Evolutionary conservation across 1,284 basidiomycete genomes (phyloP).

Genomic region (Boletus albobrunnescens): DNA sequence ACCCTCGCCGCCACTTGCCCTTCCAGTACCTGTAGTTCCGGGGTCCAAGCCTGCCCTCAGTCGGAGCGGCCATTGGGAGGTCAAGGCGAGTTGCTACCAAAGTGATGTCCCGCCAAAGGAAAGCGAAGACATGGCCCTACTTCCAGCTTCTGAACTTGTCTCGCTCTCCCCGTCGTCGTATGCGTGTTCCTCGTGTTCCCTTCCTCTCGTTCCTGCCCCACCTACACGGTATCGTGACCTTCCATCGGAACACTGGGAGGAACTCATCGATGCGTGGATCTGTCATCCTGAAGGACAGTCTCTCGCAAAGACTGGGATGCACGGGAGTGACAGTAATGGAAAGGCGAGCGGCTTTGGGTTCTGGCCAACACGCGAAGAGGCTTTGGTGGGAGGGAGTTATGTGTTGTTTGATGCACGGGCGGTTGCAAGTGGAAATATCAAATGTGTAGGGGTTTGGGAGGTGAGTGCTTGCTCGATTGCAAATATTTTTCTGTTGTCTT

Average conservation of each 20-base stretch:
- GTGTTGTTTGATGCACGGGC: conserved; percentile 67
- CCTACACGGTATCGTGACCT: conserved; percentile 70
- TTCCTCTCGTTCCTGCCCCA: conserved; percentile 60
- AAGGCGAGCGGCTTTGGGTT: conserved; percentile 47
- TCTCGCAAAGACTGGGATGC: conserved; percentile 57
- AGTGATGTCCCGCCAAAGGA: conserved; percentile 22
- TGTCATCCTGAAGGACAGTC: conserved; percentile 85
- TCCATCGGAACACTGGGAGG: conserved; percentile 94
- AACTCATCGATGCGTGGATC: conserved; percentile 97
- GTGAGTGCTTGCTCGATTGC: conserved; percentile 44
- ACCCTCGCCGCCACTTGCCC: conserved; percentile 54
- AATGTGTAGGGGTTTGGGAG: conserved; percentile 43
- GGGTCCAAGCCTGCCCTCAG: conserved; percentile 59
- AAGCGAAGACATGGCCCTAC: conserved; percentile 36
- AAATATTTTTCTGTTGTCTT: conserved; percentile 11
- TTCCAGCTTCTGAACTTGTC: conserved; percentile 66
- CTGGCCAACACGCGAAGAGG: conserved; percentile 70
- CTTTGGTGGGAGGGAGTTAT: conserved; percentile 83
- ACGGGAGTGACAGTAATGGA: conserved; percentile 15
- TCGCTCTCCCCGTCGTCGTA: conserved; percentile 55
- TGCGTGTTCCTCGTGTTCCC: conserved; percentile 70
- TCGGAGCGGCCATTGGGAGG: conserved; percentile 60
- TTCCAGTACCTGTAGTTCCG: conserved; percentile 61
- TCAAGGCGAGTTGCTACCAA: conserved; percentile 50
- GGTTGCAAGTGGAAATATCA: conserved; percentile 54